Percentiles rank a stretch among this genome's conserved stretches.
These are phyloP conservation scores for Inga laurina DNA, from an alignment of 306 rosid species.

Conservation along the genomic window DNA sequence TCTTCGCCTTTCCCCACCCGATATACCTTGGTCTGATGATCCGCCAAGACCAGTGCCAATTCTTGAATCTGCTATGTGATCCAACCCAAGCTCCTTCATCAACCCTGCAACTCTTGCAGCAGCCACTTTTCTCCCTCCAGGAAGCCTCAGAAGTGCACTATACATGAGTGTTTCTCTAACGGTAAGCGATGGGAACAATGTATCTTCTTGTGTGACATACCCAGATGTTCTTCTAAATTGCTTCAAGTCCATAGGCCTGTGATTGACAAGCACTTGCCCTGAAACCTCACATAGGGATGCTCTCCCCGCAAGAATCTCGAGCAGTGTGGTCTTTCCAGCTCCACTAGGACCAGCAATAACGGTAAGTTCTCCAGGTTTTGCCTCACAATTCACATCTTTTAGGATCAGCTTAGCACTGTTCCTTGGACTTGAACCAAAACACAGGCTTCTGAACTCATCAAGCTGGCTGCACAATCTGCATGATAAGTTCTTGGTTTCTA, in stretches of 20 bases:
- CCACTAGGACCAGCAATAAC: conserved; percentile 99
- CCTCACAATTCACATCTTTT: conserved; percentile 79
- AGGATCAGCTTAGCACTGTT: conserved; percentile 55
- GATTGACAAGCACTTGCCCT: conserved; percentile 81
- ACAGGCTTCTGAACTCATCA: conserved; percentile 51
- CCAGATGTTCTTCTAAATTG: conserved; percentile 67
- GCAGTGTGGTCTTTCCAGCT: conserved; percentile 95
- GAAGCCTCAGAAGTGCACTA: conserved; percentile 82
- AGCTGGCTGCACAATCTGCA: conserved; percentile 61
- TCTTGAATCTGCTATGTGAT: conserved; percentile 70
- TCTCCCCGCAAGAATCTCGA: conserved; percentile 85
- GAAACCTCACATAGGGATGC: conserved; percentile 46
- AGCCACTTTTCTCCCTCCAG: conserved; percentile 53
- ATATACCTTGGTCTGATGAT: conserved; percentile 57
- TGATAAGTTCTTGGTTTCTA: conserved; percentile 68
- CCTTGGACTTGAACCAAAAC: conserved; percentile 45
- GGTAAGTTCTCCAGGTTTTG: conserved; percentile 76
- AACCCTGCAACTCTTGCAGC: conserved; percentile 62
- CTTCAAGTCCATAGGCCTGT: conserved; percentile 49
- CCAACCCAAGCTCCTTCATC: conserved; percentile 85
- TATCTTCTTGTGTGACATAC: conserved; percentile 83
- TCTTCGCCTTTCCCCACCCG: conserved; percentile 88
- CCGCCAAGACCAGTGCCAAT: conserved; percentile 54
- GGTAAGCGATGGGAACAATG: conserved; percentile 80
- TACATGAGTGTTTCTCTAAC: conserved; percentile 89